Evolutionary conservation across 345 rosid species (phyloP).

Genomic region (Jatropha curcas): DNA sequence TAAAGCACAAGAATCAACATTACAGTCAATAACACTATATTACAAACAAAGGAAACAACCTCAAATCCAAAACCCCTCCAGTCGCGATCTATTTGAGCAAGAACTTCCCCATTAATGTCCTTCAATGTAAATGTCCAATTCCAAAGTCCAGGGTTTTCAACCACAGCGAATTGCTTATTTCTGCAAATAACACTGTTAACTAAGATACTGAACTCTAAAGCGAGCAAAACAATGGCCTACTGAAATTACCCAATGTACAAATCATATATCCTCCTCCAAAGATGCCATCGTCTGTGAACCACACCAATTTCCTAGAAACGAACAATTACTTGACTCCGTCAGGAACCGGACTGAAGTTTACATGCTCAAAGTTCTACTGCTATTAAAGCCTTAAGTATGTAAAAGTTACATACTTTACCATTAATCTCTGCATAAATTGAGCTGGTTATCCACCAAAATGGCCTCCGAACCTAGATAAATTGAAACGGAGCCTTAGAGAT

Average conservation of each 20-base stretch:
- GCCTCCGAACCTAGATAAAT: slow-evolving; percentile 77
- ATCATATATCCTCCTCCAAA: slow-evolving; percentile 95
- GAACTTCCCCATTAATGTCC: slow-evolving; percentile 70
- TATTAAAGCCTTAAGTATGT: background rate
- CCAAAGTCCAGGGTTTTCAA: slow-evolving; percentile 96
- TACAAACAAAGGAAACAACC: slow-evolving; percentile 41
- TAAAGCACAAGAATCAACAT: background rate
- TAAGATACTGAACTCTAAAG: background rate
- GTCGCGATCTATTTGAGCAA: slow-evolving; percentile 88
- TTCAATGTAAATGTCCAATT: slow-evolving; percentile 96
- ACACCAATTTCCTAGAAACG: slow-evolving; percentile 75
- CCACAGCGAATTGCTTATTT: slow-evolving; percentile 85
- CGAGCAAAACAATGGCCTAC: background rate
- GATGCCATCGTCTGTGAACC: slow-evolving; percentile 96
- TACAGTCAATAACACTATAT: background rate
- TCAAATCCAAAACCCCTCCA: slow-evolving; percentile 99
- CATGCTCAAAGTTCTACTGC: slow-evolving; percentile 7
- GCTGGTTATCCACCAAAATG: slow-evolving; percentile 96
- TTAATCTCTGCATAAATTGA: slow-evolving; percentile 90
- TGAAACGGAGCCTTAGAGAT: slow-evolving; percentile 29
- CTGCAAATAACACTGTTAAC: slow-evolving; percentile 38
- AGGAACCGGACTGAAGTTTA: slow-evolving; percentile 9
- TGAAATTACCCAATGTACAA: slow-evolving; percentile 76
- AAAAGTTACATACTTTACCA: slow-evolving; percentile 60
- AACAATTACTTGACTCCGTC: slow-evolving; percentile 20